Conservation (phyloP, 192 early-diverging fungal genomes). For the Spizellomyces sp. region DNA sequence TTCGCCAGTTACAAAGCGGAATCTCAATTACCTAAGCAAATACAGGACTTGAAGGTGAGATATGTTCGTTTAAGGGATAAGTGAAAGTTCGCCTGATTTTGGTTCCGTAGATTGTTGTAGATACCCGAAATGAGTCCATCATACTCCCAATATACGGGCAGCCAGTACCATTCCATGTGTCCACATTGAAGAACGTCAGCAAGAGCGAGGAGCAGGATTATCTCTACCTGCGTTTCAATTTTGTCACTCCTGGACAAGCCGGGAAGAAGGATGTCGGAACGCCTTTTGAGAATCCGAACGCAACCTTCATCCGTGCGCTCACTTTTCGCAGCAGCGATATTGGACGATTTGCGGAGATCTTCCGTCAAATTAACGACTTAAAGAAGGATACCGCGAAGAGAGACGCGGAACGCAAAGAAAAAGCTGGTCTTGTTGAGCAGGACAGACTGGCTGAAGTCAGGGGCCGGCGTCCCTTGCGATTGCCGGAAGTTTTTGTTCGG, state of each 20-base stretch:
- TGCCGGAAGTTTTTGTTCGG: constrained; percentile 90
- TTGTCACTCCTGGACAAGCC: constrained; percentile 90
- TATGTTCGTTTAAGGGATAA: neutral
- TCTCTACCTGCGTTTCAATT: constrained; percentile 90
- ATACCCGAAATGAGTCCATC: constrained; percentile 82
- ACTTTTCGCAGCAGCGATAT: constrained; percentile 89
- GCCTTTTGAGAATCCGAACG: constrained; percentile 83
- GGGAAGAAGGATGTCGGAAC: constrained; percentile 82
- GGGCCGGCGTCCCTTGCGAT: constrained; percentile 66
- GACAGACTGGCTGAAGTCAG: constrained; percentile 79
- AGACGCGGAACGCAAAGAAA: constrained; percentile 92
- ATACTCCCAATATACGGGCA: constrained; percentile 94
- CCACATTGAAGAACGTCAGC: constrained; percentile 90
- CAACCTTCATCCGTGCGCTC: constrained; percentile 91
- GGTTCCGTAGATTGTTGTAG: constrained; percentile 77
- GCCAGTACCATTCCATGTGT: constrained; percentile 98
- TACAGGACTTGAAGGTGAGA: constrained; percentile 66
- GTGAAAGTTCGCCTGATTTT: neutral
- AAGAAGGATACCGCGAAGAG: constrained; percentile 93
- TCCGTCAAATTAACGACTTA: constrained; percentile 81
- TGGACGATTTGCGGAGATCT: constrained; percentile 80
- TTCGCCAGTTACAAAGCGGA: constrained; percentile 98
- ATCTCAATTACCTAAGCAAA: constrained; percentile 78
- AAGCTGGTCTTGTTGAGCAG: constrained; percentile 95
- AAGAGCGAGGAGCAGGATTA: constrained; percentile 94